These are phyloP conservation scores for Cryoendolithus antarcticus DNA, from an alignment of 2,329 filamentous ascomycete species.

Conservation along the genomic window DNA sequence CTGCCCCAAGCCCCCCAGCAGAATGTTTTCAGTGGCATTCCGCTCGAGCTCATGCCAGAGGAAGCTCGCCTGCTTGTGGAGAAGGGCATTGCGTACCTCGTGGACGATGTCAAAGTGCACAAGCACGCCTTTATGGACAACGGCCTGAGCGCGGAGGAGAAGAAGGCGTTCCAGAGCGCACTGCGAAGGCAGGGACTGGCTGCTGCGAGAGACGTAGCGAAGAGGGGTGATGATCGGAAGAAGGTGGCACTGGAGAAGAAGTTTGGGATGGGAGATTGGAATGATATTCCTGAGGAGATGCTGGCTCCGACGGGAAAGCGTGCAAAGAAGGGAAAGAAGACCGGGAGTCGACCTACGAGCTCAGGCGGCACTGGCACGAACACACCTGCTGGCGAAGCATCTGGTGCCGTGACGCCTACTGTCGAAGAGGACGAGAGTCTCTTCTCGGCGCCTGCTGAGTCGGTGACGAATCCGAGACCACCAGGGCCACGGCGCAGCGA, in stretches of 20 bases:
- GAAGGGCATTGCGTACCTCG: constrained; percentile 61
- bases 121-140: constrained; percentile 43
- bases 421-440: constrained; percentile 17
- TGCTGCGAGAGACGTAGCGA: constrained; percentile 33
- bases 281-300: constrained; percentile 25
- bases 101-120: constrained; percentile 68
- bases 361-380: constrained; percentile 2
- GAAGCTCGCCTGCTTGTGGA: constrained; percentile 74
- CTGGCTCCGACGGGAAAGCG: constrained; percentile 10
- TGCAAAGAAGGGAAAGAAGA: constrained; percentile 9
- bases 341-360: constrained; percentile 5
- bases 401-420: constrained; percentile 5
- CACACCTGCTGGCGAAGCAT: constrained; percentile 2
- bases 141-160: constrained; percentile 42
- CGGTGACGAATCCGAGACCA: constrained; percentile 7
- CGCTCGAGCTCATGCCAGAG: constrained; percentile 80
- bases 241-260: constrained; percentile 39
- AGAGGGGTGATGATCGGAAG: constrained; percentile 38
- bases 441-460: constrained; percentile 15
- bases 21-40: constrained; percentile 83
- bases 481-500: constrained; percentile 1
- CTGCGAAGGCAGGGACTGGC: constrained; percentile 44
- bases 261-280: constrained; percentile 25
- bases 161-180: constrained; percentile 47
- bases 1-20: constrained; percentile 88